Conservation (phyloP, 2,329 filamentous ascomycete genomes). For the Nannizziopsis arthrosporioides region DNA sequence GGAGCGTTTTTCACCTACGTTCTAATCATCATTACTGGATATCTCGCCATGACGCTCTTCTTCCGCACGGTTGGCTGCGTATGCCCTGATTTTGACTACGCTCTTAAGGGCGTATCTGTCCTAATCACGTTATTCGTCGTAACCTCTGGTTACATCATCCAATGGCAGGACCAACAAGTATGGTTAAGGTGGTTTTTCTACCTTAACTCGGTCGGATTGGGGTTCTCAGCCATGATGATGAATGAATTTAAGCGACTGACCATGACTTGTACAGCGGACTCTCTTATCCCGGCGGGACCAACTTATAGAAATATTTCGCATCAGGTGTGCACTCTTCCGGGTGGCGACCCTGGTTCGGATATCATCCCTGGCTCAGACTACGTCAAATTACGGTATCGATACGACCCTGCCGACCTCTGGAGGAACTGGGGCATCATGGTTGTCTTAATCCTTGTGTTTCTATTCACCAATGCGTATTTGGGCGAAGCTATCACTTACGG, state of each 20-base stretch:
- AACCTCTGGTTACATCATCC: constrained; percentile 36
- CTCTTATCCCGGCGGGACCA: constrained; percentile 33
- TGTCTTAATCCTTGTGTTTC: constrained; percentile 53
- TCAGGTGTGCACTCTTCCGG: constrained; percentile 53
- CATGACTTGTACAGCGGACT: constrained; percentile 40
- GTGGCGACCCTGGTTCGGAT: constrained; percentile 43
- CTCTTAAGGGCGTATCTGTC: constrained; percentile 68
- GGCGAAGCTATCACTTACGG: constrained; percentile 31
- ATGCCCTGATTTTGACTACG: constrained; percentile 72
- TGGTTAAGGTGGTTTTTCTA: constrained; percentile 82
- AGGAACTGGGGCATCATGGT: constrained; percentile 59
- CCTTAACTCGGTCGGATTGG: constrained; percentile 65
- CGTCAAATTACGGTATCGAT: constrained; percentile 44
- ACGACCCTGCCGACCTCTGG: constrained; percentile 52
- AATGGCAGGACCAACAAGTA: constrained; percentile 41
- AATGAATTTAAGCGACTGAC: constrained; percentile 65
- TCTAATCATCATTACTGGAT: constrained; percentile 62
- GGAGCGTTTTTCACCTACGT: constrained; percentile 78
- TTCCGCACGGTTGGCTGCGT: constrained; percentile 68
- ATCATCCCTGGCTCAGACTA: constrained; percentile 50
- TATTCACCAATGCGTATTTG: constrained; percentile 27
- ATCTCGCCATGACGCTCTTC: constrained; percentile 76
- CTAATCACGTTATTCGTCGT: constrained; percentile 56
- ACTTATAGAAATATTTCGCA: constrained; percentile 31
- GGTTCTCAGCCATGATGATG: constrained; percentile 67